phyloP scores from a whole-genome alignment of 1,139 yeast genomes.

The Yamadazyma pseudoaaseri region DNA sequence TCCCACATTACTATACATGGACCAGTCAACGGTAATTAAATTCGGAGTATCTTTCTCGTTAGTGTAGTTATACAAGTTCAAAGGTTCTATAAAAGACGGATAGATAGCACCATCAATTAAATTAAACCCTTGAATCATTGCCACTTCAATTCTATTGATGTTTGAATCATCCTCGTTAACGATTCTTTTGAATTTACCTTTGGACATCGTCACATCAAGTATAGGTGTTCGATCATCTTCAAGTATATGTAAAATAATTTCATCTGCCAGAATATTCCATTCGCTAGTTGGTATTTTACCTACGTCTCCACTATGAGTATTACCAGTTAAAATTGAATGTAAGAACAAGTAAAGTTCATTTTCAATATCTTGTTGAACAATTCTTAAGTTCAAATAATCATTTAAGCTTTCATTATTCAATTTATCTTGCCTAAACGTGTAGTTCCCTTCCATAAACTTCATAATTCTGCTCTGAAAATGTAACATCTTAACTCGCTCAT shows the following conservation, averaged over 20 bases:
- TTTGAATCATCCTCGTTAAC: conserved; percentile 46
- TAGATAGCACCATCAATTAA: conserved; percentile 31
- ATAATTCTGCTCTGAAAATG: conserved; percentile 27
- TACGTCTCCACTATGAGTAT: conserved; percentile 17
- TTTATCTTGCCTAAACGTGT: conserved; percentile 34
- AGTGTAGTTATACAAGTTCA: conserved; percentile 6
- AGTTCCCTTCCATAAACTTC: conserved; percentile 28
- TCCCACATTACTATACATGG: conserved; percentile 64
- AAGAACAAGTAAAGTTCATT: conserved; percentile 39
- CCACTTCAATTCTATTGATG: conserved; percentile 36
- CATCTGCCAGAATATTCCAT: conserved; percentile 64
- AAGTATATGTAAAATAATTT: conserved; percentile 41
- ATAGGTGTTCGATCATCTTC: conserved; percentile 45
- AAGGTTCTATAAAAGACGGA: conserved; percentile 39
- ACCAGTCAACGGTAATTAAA: conserved; percentile 55
- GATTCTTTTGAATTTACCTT: conserved; percentile 47
- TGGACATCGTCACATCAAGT: conserved; percentile 39
- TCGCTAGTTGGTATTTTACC: conserved; percentile 27
- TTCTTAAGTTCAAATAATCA: conserved; percentile 28
- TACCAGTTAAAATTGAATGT: conserved; percentile 42
- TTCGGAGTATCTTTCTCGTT: conserved; percentile 18
- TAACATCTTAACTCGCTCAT: conserved; percentile 25
- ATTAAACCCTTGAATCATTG: conserved; percentile 46
- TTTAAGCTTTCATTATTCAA: conserved; percentile 38
- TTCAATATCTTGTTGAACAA: conserved; percentile 27